phyloP scores from a whole-genome alignment of 352 stramenopile species.

The Pythium coloratum region DNA sequence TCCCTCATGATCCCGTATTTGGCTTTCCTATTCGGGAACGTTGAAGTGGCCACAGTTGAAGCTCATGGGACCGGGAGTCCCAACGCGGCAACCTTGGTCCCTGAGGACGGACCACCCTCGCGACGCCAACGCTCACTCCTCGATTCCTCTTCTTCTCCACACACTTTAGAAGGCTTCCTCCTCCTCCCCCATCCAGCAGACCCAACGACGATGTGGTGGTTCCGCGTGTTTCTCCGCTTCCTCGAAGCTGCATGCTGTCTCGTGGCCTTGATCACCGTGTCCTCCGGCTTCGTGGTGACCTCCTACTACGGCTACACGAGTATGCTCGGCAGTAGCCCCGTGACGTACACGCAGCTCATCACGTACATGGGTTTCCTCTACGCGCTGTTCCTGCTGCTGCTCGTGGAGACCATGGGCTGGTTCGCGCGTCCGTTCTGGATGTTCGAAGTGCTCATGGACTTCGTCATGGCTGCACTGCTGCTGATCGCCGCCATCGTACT shows the following conservation, averaged over 20 bases:
- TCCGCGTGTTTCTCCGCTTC: conserved; percentile 53
- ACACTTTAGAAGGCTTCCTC: not conserved
- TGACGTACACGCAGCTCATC: conserved; percentile 56
- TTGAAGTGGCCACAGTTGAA: conserved; percentile 22
- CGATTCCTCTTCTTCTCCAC: not conserved
- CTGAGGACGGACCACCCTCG: not conserved
- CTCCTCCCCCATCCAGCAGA: not conserved
- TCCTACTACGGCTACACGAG: conserved; percentile 72
- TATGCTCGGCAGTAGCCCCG: conserved; percentile 63
- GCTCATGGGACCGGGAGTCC: not conserved
- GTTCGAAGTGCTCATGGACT: conserved; percentile 54
- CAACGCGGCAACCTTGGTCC: no score
- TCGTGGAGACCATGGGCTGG: conserved; percentile 42
- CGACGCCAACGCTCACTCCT: not conserved
- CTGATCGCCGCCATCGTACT: conserved; percentile 68
- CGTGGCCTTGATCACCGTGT: conserved; percentile 60
- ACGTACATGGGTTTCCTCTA: conserved; percentile 72
- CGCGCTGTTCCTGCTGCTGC: conserved; percentile 51
- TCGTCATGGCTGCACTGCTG: conserved; percentile 52
- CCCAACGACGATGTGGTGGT: conserved; percentile 34
- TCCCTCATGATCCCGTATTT: not conserved
- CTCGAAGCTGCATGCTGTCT: conserved; percentile 59
- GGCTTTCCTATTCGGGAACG: not conserved
- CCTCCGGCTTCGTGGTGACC: conserved; percentile 52
- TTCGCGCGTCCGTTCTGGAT: conserved; percentile 42